Conservation (phyloP, 495 filamentous ascomycete genomes). For the Penicillium roqueforti region DNA sequence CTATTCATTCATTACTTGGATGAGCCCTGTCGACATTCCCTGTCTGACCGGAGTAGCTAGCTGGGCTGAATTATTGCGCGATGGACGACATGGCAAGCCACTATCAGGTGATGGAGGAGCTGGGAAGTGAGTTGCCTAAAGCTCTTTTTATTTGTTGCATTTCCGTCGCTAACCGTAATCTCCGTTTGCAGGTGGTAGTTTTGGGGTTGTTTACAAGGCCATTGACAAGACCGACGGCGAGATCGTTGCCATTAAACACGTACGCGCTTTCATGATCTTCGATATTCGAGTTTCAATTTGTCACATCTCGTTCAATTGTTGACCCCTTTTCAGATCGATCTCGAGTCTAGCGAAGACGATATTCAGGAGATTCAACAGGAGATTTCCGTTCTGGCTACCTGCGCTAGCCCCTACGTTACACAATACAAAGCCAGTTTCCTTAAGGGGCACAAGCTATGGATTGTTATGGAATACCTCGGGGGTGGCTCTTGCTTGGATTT, state of each 20-base stretch:
- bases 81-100: slow-evolving; percentile 68
- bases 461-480: slow-evolving; percentile 96
- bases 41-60: slow-evolving; percentile 19
- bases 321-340: slow-evolving; percentile 72
- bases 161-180: slow-evolving; percentile 2
- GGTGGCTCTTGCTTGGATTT: slow-evolving; percentile 91
- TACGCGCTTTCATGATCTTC: slow-evolving; percentile 42
- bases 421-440: slow-evolving; percentile 96
- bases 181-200: slow-evolving; percentile 70
- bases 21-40: slow-evolving; percentile 14
- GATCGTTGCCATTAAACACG: slow-evolving; percentile 88
- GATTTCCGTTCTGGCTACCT: slow-evolving; percentile 92
- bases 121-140: slow-evolving; percentile 66
- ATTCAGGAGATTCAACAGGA: slow-evolving; percentile 97
- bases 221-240: slow-evolving; percentile 82
- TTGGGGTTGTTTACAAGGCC: slow-evolving; percentile 94
- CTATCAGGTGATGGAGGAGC: slow-evolving; percentile 88
- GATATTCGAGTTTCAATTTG: slow-evolving; percentile 4
- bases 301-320: slow-evolving; percentile 19
- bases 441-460: slow-evolving; percentile 94
- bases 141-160: not conserved
- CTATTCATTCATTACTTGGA: slow-evolving; percentile 13
- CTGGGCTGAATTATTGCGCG: slow-evolving; percentile 23
- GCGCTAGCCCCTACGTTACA: slow-evolving; percentile 87
- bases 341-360: slow-evolving; percentile 96